Conservation (phyloP, 768 basidiomycete genomes). For the Pisolithus orientalis region DNA sequence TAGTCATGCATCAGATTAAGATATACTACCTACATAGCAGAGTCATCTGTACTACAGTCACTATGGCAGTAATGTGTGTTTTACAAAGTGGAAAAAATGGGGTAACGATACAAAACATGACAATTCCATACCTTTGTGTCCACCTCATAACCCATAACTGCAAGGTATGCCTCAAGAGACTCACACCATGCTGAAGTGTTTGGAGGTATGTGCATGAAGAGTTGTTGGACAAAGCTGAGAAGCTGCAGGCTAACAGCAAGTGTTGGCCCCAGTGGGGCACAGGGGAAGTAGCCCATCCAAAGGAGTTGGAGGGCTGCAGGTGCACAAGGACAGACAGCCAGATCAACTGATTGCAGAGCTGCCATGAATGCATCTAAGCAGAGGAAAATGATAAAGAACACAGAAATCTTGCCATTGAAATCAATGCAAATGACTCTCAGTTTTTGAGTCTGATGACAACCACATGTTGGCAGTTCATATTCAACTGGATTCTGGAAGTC, state of each 20-base stretch:
- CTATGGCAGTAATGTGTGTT: too few relatives aligned
- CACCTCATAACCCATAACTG: constrained; percentile 14
- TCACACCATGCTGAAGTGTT: constrained; percentile 25
- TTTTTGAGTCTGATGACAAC: neutral
- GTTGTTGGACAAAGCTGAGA: constrained; percentile 19
- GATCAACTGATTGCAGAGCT: neutral
- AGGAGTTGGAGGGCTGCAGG: constrained; percentile 20
- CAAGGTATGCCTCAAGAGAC: constrained; percentile 20
- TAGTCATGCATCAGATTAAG: too few relatives aligned
- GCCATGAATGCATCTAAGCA: neutral
- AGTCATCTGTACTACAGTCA: too few relatives aligned
- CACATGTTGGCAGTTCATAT: neutral
- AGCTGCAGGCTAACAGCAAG: constrained; percentile 28
- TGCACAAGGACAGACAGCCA: neutral
- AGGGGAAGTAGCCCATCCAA: constrained; percentile 20
- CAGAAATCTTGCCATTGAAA: neutral
- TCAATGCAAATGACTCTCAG: constrained; percentile 1
- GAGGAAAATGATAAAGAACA: neutral
- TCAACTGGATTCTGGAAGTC: neutral
- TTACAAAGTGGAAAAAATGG: too few relatives aligned
- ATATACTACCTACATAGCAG: too few relatives aligned
- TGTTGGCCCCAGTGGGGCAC: constrained; percentile 22
- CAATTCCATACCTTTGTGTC: constrained; percentile 8
- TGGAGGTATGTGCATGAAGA: constrained; percentile 22
- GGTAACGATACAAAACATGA: too few relatives aligned